Evolutionary conservation across 2,329 filamentous ascomycete species (phyloP).

Genomic region (Exserohilum turcica): DNA sequence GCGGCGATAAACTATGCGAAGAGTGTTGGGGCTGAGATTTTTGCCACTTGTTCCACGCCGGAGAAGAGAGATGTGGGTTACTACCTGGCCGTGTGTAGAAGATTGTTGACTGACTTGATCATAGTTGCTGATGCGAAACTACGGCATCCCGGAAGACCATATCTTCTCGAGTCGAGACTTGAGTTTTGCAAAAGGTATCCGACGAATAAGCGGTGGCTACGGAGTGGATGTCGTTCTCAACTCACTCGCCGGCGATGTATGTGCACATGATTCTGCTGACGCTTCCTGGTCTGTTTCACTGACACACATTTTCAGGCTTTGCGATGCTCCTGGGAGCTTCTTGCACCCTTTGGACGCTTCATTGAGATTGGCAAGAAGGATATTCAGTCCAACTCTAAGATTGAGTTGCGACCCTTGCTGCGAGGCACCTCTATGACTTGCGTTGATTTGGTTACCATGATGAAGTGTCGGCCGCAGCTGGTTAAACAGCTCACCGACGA

Average conservation of each 20-base stretch:
- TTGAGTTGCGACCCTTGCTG: slow-evolving; percentile 13
- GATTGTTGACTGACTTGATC: not conserved
- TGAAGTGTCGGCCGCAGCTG: not conserved
- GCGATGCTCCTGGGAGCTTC: slow-evolving; percentile 50
- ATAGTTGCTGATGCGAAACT: not conserved
- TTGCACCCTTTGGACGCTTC: slow-evolving; percentile 39
- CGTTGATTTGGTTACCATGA: slow-evolving; percentile 6
- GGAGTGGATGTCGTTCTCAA: slow-evolving; percentile 4
- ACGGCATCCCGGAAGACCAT: slow-evolving; percentile 27
- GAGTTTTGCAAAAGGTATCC: not conserved
- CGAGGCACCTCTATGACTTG: slow-evolving; percentile 6
- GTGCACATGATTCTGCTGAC: not conserved
- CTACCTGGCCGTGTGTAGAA: slow-evolving; percentile 15
- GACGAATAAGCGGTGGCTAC: not conserved
- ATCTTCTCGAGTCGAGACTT: slow-evolving; percentile 27
- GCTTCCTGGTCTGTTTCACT: not conserved
- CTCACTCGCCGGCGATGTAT: slow-evolving; percentile 5
- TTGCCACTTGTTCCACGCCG: slow-evolving; percentile 33
- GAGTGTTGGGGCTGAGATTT: slow-evolving; percentile 27
- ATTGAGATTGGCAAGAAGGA: slow-evolving; percentile 23
- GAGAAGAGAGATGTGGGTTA: slow-evolving; percentile 31
- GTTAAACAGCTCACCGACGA: not conserved
- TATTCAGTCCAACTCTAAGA: slow-evolving; percentile 11
- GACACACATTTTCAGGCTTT: slow-evolving; percentile 13
- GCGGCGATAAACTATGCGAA: slow-evolving; percentile 24